These are phyloP conservation scores for Sporothrix phasma DNA, from an alignment of 2,329 filamentous ascomycete genomes.

Conservation along the genomic window DNA sequence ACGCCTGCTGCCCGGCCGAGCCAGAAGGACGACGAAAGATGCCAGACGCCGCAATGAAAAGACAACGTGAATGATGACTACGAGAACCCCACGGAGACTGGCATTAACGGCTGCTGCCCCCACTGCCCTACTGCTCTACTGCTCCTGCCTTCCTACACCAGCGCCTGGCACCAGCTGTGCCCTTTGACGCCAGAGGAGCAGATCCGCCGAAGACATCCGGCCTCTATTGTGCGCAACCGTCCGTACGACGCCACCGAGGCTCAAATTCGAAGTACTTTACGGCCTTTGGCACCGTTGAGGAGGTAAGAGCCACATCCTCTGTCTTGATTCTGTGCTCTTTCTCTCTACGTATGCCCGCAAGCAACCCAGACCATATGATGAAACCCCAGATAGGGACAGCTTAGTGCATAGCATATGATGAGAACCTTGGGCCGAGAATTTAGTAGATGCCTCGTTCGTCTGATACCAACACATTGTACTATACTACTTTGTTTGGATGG, in stretches of 20 bases:
- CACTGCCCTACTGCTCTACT: neutral
- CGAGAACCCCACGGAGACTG: neutral
- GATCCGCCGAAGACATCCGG: slow-evolving; percentile 64
- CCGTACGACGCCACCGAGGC: slow-evolving; percentile 70
- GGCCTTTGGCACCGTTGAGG: slow-evolving; percentile 65
- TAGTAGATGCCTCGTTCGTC: slow-evolving; percentile 99
- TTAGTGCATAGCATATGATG: slow-evolving; percentile 93
- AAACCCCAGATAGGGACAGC: slow-evolving; percentile 99
- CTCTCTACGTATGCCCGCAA: neutral
- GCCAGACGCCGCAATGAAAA: slow-evolving; percentile 16
- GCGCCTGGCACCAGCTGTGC: slow-evolving; percentile 13
- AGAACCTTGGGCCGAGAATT: slow-evolving; percentile 82
- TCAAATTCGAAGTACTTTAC: slow-evolving; percentile 63
- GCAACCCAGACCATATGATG: slow-evolving; percentile 54
- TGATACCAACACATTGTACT: slow-evolving; percentile 38
- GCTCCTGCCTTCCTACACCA: neutral
- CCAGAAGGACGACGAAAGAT: slow-evolving; percentile 18
- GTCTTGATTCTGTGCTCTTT: no score
- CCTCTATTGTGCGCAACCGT: slow-evolving; percentile 81
- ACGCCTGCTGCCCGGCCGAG: neutral
- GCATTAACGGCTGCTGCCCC: neutral
- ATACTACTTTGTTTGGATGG: neutral
- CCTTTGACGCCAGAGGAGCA: slow-evolving; percentile 42
- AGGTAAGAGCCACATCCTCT: no score
- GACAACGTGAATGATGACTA: neutral